phyloP scores from a whole-genome alignment of 352 stramenopile species.

The Globisporangium abappressorium region DNA sequence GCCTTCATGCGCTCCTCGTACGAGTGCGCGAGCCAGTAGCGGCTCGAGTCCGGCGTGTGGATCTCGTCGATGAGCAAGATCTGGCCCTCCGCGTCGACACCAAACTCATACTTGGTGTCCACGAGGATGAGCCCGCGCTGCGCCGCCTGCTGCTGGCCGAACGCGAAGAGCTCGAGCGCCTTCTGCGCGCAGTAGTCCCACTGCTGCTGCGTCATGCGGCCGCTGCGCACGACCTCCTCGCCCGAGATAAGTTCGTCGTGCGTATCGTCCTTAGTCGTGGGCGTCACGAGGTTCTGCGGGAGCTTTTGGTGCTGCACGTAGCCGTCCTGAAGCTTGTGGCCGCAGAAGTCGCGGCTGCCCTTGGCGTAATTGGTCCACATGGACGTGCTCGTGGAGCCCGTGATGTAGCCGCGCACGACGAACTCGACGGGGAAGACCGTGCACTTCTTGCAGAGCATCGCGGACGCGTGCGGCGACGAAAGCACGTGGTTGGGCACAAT shows the following conservation, averaged over 20 bases:
- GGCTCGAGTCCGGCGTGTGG: conserved; percentile 98
- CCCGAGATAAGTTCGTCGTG: conserved; percentile 98
- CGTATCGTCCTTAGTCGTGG: conserved; percentile 98
- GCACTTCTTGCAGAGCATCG: conserved; percentile 96
- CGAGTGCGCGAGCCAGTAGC: conserved; percentile 91
- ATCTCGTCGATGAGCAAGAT: conserved; percentile 99
- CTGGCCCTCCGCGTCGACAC: conserved; percentile 73
- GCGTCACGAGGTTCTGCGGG: conserved; percentile 93
- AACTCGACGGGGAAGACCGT: conserved; percentile 98
- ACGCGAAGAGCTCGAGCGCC: conserved; percentile 90
- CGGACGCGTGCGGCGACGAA: conserved; percentile 92
- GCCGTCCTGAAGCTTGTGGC: conserved; percentile 92
- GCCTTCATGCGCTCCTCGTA: conserved; percentile 87
- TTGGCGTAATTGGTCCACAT: conserved; percentile 99
- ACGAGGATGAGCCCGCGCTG: conserved; percentile 96
- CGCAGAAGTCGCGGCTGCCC: conserved; percentile 95
- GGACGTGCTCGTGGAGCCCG: conserved; percentile 96
- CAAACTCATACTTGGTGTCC: conserved; percentile 97
- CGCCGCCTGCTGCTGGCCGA: conserved; percentile 90
- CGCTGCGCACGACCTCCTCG: conserved; percentile 89
- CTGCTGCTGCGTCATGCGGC: conserved; percentile 96
- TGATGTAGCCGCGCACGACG: conserved; percentile 97
- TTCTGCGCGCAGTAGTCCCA: conserved; percentile 95
- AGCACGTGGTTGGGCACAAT: conserved; percentile 98
- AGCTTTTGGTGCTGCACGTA: conserved; percentile 98